phyloP scores from a whole-genome alignment of 2,329 filamentous ascomycete genomes.

The Didymella lethalis region DNA sequence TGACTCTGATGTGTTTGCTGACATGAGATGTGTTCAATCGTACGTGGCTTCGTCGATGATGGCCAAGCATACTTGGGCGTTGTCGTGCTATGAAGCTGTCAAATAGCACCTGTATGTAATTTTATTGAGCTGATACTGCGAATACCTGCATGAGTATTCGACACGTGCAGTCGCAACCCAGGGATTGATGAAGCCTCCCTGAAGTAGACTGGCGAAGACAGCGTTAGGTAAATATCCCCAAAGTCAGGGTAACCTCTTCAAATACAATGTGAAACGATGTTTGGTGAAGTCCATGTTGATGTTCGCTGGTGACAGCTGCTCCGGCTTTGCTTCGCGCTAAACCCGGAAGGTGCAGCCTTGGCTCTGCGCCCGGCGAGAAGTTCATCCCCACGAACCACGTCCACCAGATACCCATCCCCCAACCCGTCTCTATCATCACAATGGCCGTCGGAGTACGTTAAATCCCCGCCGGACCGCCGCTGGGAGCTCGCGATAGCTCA shows the following conservation, averaged over 20 bases:
- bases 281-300: background rate
- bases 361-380: conserved; percentile 16
- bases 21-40: background rate
- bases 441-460: conserved; percentile 56
- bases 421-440: conserved; percentile 52
- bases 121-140: background rate
- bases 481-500: conserved; percentile 36
- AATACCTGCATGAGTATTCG: background rate
- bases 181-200: background rate
- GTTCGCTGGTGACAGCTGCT: conserved; percentile 7
- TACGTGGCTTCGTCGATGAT: background rate
- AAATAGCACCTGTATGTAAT: background rate
- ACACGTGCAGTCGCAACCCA: background rate
- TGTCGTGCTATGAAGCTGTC: background rate
- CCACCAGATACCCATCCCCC: conserved; percentile 31
- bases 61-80: background rate
- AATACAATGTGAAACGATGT: no score
- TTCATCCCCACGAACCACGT: conserved; percentile 21
- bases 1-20: background rate
- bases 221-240: background rate
- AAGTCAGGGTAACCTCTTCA: background rate
- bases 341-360: conserved; percentile 5
- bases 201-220: background rate
- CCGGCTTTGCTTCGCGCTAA: conserved; percentile 11
- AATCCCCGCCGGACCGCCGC: conserved; percentile 21